A percentile compares a stretch with the other conserved stretches of the same genome.
Evolutionary conservation across 2,329 filamentous ascomycete species (phyloP).

Genomic region (Ceratocystis eucalypticola): DNA sequence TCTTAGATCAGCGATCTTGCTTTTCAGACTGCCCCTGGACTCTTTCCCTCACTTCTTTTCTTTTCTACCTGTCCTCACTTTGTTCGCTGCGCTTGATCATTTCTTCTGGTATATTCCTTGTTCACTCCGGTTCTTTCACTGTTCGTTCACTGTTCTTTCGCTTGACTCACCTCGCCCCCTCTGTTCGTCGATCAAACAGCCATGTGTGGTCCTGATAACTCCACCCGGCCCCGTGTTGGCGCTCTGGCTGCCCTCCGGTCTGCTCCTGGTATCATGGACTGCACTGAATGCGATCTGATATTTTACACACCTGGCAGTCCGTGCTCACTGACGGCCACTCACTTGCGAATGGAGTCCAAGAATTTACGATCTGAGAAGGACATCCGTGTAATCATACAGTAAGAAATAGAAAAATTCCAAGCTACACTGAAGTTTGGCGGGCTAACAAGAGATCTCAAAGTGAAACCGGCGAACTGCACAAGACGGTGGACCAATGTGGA

Average conservation of each 20-base stretch:
- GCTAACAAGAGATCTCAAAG: not conserved
- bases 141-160: too few species aligned
- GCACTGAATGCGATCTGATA: conserved; percentile 28
- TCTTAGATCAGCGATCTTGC: not conserved
- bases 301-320: conserved; percentile 33
- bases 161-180: too few species aligned
- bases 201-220: conserved; percentile 35
- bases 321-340: conserved; percentile 29
- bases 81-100: too few species aligned
- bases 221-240: conserved; percentile 32
- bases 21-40: not conserved
- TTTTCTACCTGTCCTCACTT: not conserved
- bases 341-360: conserved; percentile 30
- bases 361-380: conserved; percentile 19
- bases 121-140: too few species aligned
- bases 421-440: not conserved
- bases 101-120: too few species aligned
- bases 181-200: conserved; percentile 1
- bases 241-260: conserved; percentile 34
- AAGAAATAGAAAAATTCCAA: conserved; percentile 20
- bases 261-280: conserved; percentile 19
- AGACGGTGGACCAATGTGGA: conserved; percentile 34
- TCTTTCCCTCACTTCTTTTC: not conserved
- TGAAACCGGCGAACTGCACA: conserved; percentile 15
- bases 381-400: conserved; percentile 35